Base-by-base conservation (phyloP, 2,329 filamentous ascomycete species). In the Plenodomus lindquistii region DNA sequence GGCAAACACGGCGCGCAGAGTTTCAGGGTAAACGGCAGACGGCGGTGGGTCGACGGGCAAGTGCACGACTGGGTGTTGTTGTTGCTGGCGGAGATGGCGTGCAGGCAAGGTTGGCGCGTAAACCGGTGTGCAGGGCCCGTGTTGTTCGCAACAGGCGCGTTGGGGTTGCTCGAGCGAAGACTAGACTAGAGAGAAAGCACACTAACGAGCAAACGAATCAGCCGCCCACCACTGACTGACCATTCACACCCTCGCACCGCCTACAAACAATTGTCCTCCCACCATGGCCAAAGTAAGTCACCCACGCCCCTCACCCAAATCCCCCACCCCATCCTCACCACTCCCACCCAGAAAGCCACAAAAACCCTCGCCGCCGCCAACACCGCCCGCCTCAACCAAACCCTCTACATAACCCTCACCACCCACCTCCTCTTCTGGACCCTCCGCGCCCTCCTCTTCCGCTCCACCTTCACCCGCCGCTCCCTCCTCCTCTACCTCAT, bases 381-480 rank as follows among this genome's bases (percentile, higher is more conserved):
- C 73, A 79, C 83, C 39, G 78, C 84, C 27, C 80, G 88, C 37
- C 85, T 99, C 39, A 89, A 87, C 68, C 89, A 85, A 67, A 89
- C 94, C 20, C 93, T 96, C 72, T 77, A 89, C 46, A 87, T 88
- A 54, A 86, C 90, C 38, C 77, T 89, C 52, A 67, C 77, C 58
- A 77, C 95, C 67, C 91, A 97, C 71, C 66, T 72, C 48, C 67
- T 91, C 67, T 97, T 93, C 77, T 78, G 96, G 49, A 67, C 91
- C 42, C 81, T 87, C 51, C 85, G 88, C 71, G 80, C 87, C 62
- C 61, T 83, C 45, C 63, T 88, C 66, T 75, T 89, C 70, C 81
- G 87, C 65, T 78, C 80, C 51, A 79, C 82, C 27, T 87, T 85
- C 52, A 71, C 70, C 24, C 69, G 69, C 21, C 72, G 72, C 38